phyloP scores from a whole-genome alignment of 2,329 filamentous ascomycete species.

The Ophiosphaerella korrae region DNA sequence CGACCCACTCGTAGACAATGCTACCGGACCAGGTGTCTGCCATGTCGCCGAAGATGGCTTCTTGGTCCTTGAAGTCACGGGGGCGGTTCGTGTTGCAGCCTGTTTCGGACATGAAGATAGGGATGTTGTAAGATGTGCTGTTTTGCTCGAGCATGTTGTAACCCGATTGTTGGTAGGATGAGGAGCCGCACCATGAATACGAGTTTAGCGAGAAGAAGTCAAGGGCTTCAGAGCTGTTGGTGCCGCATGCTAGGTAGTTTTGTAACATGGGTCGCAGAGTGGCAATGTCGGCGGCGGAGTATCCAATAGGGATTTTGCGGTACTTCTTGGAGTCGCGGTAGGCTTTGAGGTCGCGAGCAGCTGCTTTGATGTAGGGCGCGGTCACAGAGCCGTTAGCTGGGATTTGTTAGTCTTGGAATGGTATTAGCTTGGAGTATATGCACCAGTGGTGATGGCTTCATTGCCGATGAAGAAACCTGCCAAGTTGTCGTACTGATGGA shows the following conservation, averaged over 20 bases:
- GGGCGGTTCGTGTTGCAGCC: slow-evolving; percentile 74
- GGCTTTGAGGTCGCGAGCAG: slow-evolving; percentile 79
- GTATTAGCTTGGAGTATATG: slow-evolving; percentile 5
- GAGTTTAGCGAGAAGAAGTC: slow-evolving; percentile 89
- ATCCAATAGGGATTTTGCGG: slow-evolving; percentile 81
- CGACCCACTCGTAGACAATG: slow-evolving; percentile 89
- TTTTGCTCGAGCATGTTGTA: slow-evolving; percentile 72
- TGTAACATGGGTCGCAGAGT: slow-evolving; percentile 68
- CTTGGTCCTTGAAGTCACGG: slow-evolving; percentile 72
- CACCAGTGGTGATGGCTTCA: slow-evolving; percentile 71
- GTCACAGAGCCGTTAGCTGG: slow-evolving; percentile 60
- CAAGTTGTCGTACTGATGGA: slow-evolving; percentile 77
- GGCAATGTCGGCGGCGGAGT: slow-evolving; percentile 84
- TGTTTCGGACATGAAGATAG: slow-evolving; percentile 72
- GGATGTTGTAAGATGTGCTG: slow-evolving; percentile 72
- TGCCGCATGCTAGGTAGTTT: slow-evolving; percentile 79
- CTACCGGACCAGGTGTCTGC: slow-evolving; percentile 72
- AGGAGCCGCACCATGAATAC: slow-evolving; percentile 65
- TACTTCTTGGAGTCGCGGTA: slow-evolving; percentile 78
- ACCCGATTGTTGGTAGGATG: slow-evolving; percentile 65
- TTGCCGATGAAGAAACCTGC: slow-evolving; percentile 82
- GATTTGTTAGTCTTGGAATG: slow-evolving; percentile 3
- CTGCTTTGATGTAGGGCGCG: slow-evolving; percentile 83
- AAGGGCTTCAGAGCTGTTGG: slow-evolving; percentile 67
- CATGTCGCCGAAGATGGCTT: slow-evolving; percentile 82